Percentiles rank a stretch among this genome's conserved stretches.
These are phyloP conservation scores for Backusella tarrabulga DNA, from an alignment of 192 early-diverging fungal genomes.

Conservation along the genomic window DNA sequence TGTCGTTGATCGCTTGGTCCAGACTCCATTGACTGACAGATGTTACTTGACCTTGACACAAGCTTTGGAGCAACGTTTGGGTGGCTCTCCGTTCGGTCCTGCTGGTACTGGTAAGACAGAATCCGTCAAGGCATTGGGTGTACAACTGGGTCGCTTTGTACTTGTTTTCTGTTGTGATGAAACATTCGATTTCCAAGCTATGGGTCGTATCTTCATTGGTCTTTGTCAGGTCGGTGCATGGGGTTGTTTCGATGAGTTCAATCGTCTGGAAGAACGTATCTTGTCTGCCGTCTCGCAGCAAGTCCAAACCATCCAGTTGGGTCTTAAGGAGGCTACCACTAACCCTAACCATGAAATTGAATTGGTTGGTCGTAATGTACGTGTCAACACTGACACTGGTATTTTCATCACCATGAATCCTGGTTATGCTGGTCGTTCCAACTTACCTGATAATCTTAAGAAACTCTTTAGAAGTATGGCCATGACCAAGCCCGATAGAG, in stretches of 20 bases:
- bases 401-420: slow-evolving; percentile 99
- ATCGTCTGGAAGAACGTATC: slow-evolving; percentile 97
- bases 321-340: slow-evolving; percentile 61
- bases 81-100: slow-evolving; percentile 98
- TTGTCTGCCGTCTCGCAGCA: slow-evolving; percentile 99
- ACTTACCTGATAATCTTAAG: slow-evolving; percentile 98
- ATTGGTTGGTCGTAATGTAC: slow-evolving; percentile 85
- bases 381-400: slow-evolving; percentile 88
- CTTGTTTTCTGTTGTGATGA: slow-evolving; percentile 99
- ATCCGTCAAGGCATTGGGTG: slow-evolving; percentile 95
- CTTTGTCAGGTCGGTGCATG: slow-evolving; percentile 98
- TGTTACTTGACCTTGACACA: slow-evolving; percentile 99
- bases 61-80: slow-evolving; percentile 88
- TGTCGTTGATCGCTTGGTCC: slow-evolving; percentile 94
- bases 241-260: slow-evolving; percentile 99
- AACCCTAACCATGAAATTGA: slow-evolving; percentile 85
- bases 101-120: slow-evolving; percentile 99
- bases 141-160: slow-evolving; percentile 92
- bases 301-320: slow-evolving; percentile 98
- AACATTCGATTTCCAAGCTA: slow-evolving; percentile 99
- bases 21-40: slow-evolving; percentile 98
- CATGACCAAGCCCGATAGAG: slow-evolving; percentile 98
- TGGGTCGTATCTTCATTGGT: slow-evolving; percentile 99
- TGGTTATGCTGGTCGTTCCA: slow-evolving; percentile 97
- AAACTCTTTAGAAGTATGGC: slow-evolving; percentile 99